Conservation (phyloP, 1,284 basidiomycete species). For the Cryptococcus hybrid region DNA sequence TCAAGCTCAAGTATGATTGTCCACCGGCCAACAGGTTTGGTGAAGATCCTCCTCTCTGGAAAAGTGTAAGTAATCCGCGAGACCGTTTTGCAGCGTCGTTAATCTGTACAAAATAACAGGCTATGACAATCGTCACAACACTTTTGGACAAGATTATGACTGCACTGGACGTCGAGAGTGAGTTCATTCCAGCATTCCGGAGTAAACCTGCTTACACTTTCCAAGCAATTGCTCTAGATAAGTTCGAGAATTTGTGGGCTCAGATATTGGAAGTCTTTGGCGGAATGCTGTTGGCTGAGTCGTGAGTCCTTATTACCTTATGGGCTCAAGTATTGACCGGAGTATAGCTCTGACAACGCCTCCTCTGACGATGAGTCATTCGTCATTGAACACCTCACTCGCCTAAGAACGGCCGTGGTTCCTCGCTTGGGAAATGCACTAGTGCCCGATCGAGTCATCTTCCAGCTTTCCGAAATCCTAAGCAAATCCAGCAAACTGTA, state of each 20-base stretch:
- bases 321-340: background rate
- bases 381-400: slow-evolving; percentile 74
- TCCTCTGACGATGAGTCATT: slow-evolving; percentile 83
- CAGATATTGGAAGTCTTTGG: slow-evolving; percentile 80
- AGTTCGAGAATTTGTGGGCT: slow-evolving; percentile 75
- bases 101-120: slow-evolving; percentile 12
- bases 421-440: slow-evolving; percentile 67
- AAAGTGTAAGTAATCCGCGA: slow-evolving; percentile 64
- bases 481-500: slow-evolving; percentile 70
- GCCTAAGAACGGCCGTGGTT: slow-evolving; percentile 73
- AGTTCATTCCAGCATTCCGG: background rate
- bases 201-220: background rate
- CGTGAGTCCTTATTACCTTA: slow-evolving; percentile 54
- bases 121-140: slow-evolving; percentile 23
- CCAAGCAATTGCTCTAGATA: slow-evolving; percentile 60
- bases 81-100: too few relatives aligned
- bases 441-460: slow-evolving; percentile 71
- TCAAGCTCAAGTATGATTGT: slow-evolving; percentile 93
- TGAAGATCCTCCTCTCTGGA: slow-evolving; percentile 84
- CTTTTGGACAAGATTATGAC: slow-evolving; percentile 21
- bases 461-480: slow-evolving; percentile 68
- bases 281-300: slow-evolving; percentile 79
- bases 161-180: slow-evolving; percentile 15
- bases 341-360: slow-evolving; percentile 58
- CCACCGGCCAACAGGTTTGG: slow-evolving; percentile 81